Base-by-base conservation (phyloP, 768 basidiomycete genomes). In the Nidularia sp. region DNA sequence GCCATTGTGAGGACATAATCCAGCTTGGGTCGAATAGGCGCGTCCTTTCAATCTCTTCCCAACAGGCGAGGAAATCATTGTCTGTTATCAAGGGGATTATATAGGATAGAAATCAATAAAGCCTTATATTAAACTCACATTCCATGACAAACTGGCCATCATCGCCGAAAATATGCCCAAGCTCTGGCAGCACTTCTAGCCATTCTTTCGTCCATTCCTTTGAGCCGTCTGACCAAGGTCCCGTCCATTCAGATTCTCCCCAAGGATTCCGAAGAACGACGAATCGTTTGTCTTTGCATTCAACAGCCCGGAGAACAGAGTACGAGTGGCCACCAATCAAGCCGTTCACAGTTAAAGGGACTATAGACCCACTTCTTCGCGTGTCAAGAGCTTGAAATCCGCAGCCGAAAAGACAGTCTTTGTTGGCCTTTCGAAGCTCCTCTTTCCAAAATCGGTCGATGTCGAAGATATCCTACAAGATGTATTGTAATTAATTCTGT, bases 131-230 rank as follows among this genome's bases (percentile, higher is more conserved):
- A 13, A 9, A 61, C 69, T 53, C 44, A 74, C 73, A 74, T 66
- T 81, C 80, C 80, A 81, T 81, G 13, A 83, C 67, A 51, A 83
- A 83, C 49, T 78, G 69, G 1, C 81, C 81, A 52, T 79, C 75
- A 34, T 75, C 62, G 1, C 80, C 80, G 52, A 83, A 83, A 1
- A 61, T 51, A 60, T 83, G 79, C 3, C 64, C 68, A 0, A 84
- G 64, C 31, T 62, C 62, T 0, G 70, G 64, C 4, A 82, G 66
- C 2, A 69, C 61, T 22, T 66, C 65, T 0, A 80, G 54, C 80
- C 80, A 81, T 53, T 81, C 79, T 6, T 54, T 51, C 1, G 73
- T 79, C 81, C 81, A 83, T 57, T 82, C 79, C 53, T 80, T 80
- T 4, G 77, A 75, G 0, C 81, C 80, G 56, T 82, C 80, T 1